These are phyloP conservation scores for Trichoderma gamsii DNA, from an alignment of 495 filamentous ascomycete species.

Conservation along the genomic window DNA sequence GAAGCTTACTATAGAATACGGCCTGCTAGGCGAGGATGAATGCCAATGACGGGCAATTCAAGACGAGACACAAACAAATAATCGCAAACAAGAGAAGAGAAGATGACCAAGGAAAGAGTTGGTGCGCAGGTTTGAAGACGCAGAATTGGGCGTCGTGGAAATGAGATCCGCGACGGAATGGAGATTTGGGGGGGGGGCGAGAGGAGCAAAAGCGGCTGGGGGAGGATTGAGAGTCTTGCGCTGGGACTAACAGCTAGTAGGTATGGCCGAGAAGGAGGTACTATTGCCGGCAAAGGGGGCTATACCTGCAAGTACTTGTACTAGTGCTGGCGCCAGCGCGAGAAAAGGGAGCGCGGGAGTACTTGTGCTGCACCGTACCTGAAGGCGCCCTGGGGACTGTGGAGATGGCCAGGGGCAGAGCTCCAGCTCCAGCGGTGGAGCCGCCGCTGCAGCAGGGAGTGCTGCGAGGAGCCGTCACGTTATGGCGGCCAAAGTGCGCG, in stretches of 20 bases:
- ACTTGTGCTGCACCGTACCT: slow-evolving; percentile 10
- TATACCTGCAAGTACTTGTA: slow-evolving; percentile 8
- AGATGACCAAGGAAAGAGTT: slow-evolving; percentile 10
- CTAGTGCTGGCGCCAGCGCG: background rate
- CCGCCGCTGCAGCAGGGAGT: slow-evolving; percentile 11
- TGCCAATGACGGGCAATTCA: slow-evolving; percentile 10
- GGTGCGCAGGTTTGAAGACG: slow-evolving; percentile 11
- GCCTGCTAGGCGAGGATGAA: slow-evolving; percentile 11
- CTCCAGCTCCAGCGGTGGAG: background rate
- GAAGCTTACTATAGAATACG: background rate
- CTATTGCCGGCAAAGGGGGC: slow-evolving; percentile 3
- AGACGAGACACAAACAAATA: slow-evolving; percentile 6
- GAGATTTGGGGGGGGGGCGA: slow-evolving; percentile 12
- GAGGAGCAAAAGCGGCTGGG: slow-evolving; percentile 11
- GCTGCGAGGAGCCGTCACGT: slow-evolving; percentile 12
- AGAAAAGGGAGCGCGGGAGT: slow-evolving; percentile 9
- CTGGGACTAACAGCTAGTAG: background rate
- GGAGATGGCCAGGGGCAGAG: slow-evolving; percentile 10
- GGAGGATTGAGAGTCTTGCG: background rate
- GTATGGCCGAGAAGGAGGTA: slow-evolving; percentile 12
- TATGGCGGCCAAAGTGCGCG: slow-evolving; percentile 4
- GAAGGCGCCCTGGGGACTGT: slow-evolving; percentile 6
- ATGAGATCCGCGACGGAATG: slow-evolving; percentile 13
- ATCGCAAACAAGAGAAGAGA: slow-evolving; percentile 10
- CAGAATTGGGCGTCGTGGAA: slow-evolving; percentile 11